Percentiles rank a stretch among this genome's conserved stretches.
These are phyloP conservation scores for Pugionium cornutum DNA, from an alignment of 345 rosid genomes.

Conservation along the genomic window DNA sequence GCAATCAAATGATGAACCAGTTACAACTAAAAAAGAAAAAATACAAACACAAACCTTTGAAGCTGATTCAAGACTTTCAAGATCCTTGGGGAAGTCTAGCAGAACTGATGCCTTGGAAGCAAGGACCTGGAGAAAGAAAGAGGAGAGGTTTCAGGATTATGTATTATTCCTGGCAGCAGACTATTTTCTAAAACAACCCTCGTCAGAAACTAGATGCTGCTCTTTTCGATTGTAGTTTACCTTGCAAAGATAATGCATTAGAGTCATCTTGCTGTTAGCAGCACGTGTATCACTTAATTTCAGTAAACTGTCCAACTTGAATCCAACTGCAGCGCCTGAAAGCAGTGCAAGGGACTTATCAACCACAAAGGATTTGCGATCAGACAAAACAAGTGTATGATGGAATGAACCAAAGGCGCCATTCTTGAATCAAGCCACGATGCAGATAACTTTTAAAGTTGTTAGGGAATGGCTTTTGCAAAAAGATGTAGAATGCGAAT, in stretches of 20 bases:
- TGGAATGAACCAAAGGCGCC: constrained; percentile 6
- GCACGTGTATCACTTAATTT: constrained; percentile 96
- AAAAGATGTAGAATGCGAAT: not conserved
- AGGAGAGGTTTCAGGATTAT: constrained; percentile 15
- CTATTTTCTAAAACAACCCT: constrained; percentile 2
- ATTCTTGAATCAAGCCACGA: constrained; percentile 15
- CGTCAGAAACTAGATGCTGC: not conserved
- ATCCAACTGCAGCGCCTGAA: constrained; percentile 97
- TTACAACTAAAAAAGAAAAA: not conserved
- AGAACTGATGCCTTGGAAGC: constrained; percentile 74
- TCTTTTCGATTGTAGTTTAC: constrained; percentile 39
- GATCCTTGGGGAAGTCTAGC: constrained; percentile 79
- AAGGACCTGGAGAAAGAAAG: constrained; percentile 55
- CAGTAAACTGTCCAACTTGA: constrained; percentile 94
- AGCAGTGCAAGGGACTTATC: constrained; percentile 4
- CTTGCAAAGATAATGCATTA: constrained; percentile 98
- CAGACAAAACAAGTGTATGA: constrained; percentile 17
- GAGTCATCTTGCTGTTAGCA: constrained; percentile 90
- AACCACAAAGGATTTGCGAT: not conserved
- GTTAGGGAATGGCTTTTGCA: not conserved
- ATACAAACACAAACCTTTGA: constrained; percentile 62
- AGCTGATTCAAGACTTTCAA: constrained; percentile 81
- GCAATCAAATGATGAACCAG: constrained; percentile 20
- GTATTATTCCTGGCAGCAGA: no score
- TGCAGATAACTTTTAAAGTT: not conserved